A percentile compares a stretch with the other conserved stretches of the same genome.
Conservation (phyloP, 2,329 filamentous ascomycete species). For the Botrytis fabae region DNA sequence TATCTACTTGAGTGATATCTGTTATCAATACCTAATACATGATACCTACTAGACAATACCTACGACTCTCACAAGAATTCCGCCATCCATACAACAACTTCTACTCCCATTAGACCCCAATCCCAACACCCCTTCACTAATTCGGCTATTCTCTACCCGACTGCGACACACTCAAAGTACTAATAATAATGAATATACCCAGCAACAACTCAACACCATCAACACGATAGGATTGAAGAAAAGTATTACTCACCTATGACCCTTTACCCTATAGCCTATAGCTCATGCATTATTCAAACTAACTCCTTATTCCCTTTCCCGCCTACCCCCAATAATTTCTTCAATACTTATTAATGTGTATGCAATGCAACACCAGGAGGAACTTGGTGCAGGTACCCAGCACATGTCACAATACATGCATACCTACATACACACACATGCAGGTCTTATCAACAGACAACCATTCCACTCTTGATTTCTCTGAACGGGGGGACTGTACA, state of each 20-base stretch:
- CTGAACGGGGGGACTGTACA: background rate
- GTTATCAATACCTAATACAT: no score
- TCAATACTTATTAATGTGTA: background rate
- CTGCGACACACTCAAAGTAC: background rate
- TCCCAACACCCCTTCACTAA: background rate
- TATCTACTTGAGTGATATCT: no score
- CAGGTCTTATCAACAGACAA: slow-evolving; percentile 16
- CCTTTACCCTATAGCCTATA: no score
- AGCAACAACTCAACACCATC: background rate
- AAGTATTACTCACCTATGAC: background rate
- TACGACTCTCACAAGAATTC: background rate
- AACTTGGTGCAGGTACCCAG: slow-evolving; percentile 11
- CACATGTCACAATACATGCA: slow-evolving; percentile 3
- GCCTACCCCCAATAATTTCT: background rate
- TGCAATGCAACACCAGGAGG: background rate
- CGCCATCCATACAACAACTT: background rate
- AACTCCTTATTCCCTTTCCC: background rate
- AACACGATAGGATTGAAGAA: background rate
- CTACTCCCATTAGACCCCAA: background rate
- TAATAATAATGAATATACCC: background rate
- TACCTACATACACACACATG: slow-evolving; percentile 1
- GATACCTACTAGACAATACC: background rate
- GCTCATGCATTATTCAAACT: background rate
- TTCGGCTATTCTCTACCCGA: background rate
- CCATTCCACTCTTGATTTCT: slow-evolving; percentile 6